Conservation (phyloP, 768 basidiomycete species). For the Macrocybe gigantea region DNA sequence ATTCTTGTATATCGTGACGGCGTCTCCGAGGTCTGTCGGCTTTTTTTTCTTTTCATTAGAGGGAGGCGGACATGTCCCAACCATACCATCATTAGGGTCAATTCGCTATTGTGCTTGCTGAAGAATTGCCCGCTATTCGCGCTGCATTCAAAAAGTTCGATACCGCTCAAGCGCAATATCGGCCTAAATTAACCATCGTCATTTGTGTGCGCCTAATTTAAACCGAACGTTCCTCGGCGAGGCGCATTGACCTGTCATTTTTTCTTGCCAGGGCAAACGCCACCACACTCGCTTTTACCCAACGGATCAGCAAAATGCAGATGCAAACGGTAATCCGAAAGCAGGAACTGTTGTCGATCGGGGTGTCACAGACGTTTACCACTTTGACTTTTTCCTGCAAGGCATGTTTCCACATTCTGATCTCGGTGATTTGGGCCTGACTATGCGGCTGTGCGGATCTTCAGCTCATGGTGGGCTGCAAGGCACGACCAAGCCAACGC, state of each 20-base stretch:
- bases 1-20: conserved; percentile 78
- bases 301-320: conserved; percentile 41
- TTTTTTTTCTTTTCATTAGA: neutral
- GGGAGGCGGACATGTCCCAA: neutral
- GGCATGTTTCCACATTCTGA: conserved; percentile 20
- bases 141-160: conserved; percentile 51
- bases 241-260: conserved; percentile 1
- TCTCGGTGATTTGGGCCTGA: neutral
- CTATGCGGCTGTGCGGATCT: neutral
- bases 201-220: conserved; percentile 58
- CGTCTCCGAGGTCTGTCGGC: conserved; percentile 58
- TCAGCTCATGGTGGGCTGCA: conserved; percentile 70
- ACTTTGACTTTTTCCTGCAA: conserved; percentile 68
- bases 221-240: conserved; percentile 3
- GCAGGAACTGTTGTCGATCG: conserved; percentile 81
- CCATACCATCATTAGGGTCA: conserved; percentile 53
- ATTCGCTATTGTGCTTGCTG: conserved; percentile 52
- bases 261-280: conserved; percentile 32
- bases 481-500: conserved; percentile 69
- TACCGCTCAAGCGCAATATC: conserved; percentile 30
- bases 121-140: conserved; percentile 63
- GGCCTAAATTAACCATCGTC: conserved; percentile 62
- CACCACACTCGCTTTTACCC: conserved; percentile 64
- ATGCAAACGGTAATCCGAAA: conserved; percentile 65
- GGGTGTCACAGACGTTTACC: conserved; percentile 63